Base-by-base conservation (phyloP, 768 basidiomycete species). In the Pulveroboletus sp. region DNA sequence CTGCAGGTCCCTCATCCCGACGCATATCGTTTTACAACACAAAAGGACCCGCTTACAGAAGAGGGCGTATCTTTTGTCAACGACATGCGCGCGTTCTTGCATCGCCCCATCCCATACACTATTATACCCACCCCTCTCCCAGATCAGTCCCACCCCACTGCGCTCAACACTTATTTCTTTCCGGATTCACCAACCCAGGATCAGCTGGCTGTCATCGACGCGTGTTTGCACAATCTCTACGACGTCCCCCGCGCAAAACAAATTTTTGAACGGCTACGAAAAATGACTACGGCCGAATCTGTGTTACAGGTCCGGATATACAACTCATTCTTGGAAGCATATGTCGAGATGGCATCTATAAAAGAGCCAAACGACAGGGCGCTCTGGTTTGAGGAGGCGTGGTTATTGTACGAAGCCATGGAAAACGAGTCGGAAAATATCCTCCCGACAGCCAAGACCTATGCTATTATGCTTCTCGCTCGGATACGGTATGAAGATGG, bases 181-280 rank as follows among this genome's bases (percentile, higher is more conserved):
- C 74, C 78, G 5, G 80, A 88, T 62, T 80, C 88, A 0, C 64
- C 70, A 0, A 81, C 84, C 0, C 79, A 83, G 38, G 88, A 92
- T 64, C 73, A 79, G 46, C 63, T 90, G 11, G 82, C 87, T 0
- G 78, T 94, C 53, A 87, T 94, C 69, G 84, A 88, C 57, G 89
- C 90, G 5, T 94, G 93, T 62, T 69, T 94, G 12, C 77, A 85
- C 63, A 80, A 86, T 53, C 61, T 80, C 3, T 82, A 85, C 64
- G 89, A 93, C 62, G 81, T 93, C 0, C 73, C 77, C 0, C 85
- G 93, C 6, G 92, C 92, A 7, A 81, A 81, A 53, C 70, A 73
- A 32, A 78, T 94, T 20, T 92, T 94, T 53, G 78, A 81, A 40
- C 73, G 76, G 9, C 66, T 94, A 32, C 78, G 85, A 6, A 65